Percentiles rank a stretch among this genome's conserved stretches.
Conservation (phyloP, 2,329 filamentous ascomycete species). For the Cladobotryum mycophilum region DNA sequence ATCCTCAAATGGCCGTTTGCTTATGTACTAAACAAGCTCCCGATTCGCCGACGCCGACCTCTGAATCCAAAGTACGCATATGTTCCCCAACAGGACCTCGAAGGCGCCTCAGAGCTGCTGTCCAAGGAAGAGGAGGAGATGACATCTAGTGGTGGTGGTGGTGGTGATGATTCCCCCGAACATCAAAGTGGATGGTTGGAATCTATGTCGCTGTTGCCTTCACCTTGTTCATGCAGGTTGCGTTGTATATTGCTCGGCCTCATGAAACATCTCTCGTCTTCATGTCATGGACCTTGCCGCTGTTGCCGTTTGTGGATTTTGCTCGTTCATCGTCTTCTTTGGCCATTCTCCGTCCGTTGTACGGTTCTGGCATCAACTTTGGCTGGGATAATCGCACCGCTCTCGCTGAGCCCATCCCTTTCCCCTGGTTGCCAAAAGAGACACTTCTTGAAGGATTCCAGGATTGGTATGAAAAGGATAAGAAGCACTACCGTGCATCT, state of each 20-base stretch:
- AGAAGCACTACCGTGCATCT: constrained; percentile 27
- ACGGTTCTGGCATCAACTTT: constrained; percentile 18
- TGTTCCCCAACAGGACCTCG: constrained; percentile 22
- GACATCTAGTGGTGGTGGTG: constrained; percentile 2
- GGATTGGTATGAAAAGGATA: constrained; percentile 24
- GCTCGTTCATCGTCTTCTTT: constrained; percentile 22
- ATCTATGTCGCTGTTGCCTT: constrained; percentile 12
- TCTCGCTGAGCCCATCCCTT: constrained; percentile 15
- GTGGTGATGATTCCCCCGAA: constrained; percentile 1
- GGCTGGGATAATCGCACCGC: constrained; percentile 26
- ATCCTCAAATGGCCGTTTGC: constrained; percentile 20
- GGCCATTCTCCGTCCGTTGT: constrained; percentile 17
- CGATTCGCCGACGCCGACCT: not conserved
- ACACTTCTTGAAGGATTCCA: constrained; percentile 15
- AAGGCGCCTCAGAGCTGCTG: constrained; percentile 11
- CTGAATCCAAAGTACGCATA: constrained; percentile 14
- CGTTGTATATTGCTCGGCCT: constrained; percentile 19
- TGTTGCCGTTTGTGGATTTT: constrained; percentile 28
- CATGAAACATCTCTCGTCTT: constrained; percentile 24
- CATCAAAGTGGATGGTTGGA: constrained; percentile 3
- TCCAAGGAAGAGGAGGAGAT: constrained; percentile 11
- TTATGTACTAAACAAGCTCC: constrained; percentile 11
- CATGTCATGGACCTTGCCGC: constrained; percentile 27
- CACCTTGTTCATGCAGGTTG: constrained; percentile 16
- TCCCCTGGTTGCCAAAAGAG: constrained; percentile 24